Percentiles rank a stretch among this genome's conserved stretches.
Evolutionary conservation across 2,329 filamentous ascomycete species (phyloP).

Genomic region (Fusarium sp.): DNA sequence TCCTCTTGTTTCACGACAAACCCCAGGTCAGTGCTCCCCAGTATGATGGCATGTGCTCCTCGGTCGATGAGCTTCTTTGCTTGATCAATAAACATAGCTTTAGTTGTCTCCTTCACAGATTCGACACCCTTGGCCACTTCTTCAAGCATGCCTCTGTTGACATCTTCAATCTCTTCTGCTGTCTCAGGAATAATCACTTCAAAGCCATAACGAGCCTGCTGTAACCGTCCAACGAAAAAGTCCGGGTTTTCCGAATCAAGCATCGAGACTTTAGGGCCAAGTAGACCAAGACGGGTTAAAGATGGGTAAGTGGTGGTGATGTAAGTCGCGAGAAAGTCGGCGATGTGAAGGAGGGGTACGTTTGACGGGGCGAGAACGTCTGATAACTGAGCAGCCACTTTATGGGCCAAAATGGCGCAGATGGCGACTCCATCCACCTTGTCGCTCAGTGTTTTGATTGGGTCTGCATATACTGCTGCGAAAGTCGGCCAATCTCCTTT

Average conservation of each 20-base stretch:
- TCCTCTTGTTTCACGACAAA: slow-evolving; percentile 1
- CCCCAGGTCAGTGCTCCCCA: slow-evolving; percentile 1
- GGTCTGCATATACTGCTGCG: background rate
- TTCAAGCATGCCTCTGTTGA: slow-evolving; percentile 1
- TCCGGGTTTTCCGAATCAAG: slow-evolving; percentile 1
- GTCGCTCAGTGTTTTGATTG: background rate
- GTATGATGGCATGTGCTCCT: slow-evolving; percentile 1
- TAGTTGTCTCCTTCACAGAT: background rate
- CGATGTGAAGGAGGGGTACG: background rate
- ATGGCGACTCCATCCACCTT: background rate
- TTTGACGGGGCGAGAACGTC: background rate
- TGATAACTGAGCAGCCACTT: background rate
- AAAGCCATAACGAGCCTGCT: background rate
- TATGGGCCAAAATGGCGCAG: slow-evolving; percentile 13
- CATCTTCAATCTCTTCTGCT: background rate
- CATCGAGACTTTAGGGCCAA: slow-evolving; percentile 2
- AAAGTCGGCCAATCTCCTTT: slow-evolving; percentile 1
- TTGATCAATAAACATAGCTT: background rate
- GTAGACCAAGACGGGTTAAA: background rate
- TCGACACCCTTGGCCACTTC: slow-evolving; percentile 6
- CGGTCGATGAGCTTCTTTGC: background rate
- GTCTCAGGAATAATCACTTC: background rate
- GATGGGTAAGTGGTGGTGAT: background rate
- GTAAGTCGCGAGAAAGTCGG: background rate
- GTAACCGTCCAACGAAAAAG: background rate